A percentile compares a stretch with the other conserved stretches of the same genome.
These are phyloP conservation scores for Draba incana DNA, from an alignment of 345 rosid species.

Conservation along the genomic window DNA sequence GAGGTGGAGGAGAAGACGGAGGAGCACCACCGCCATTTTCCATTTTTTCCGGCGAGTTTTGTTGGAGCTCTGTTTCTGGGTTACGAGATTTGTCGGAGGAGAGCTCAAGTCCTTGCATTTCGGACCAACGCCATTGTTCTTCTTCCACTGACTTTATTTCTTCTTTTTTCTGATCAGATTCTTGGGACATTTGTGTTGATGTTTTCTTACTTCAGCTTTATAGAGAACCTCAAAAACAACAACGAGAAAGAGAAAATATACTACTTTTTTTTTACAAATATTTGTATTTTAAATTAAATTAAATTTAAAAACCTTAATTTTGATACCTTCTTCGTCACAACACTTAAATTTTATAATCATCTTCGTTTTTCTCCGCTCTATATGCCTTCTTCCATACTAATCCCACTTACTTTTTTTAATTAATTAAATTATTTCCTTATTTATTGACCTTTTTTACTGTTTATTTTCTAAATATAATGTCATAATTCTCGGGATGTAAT, in stretches of 20 bases:
- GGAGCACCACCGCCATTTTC: slow-evolving; percentile 47
- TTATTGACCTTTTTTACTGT: background rate
- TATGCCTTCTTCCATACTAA: slow-evolving; percentile 29
- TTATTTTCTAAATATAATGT: background rate
- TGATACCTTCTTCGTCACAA: slow-evolving; percentile 41
- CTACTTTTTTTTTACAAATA: background rate
- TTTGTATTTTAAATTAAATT: too few relatives aligned
- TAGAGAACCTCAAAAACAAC: slow-evolving; percentile 45
- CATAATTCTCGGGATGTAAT: too few relatives aligned
- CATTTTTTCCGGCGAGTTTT: slow-evolving; percentile 54
- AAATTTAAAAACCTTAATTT: background rate
- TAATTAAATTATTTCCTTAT: slow-evolving; percentile 6
- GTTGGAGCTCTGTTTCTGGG: slow-evolving; percentile 32
- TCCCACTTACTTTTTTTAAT: slow-evolving; percentile 21
- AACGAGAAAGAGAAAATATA: slow-evolving; percentile 1
- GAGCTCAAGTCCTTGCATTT: slow-evolving; percentile 99
- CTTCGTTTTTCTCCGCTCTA: background rate
- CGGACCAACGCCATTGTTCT: slow-evolving; percentile 94
- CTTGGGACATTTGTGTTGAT: slow-evolving; percentile 79
- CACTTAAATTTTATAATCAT: slow-evolving; percentile 31
- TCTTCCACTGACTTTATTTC: slow-evolving; percentile 64
- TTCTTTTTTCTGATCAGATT: slow-evolving; percentile 45
- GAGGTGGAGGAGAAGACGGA: slow-evolving; percentile 32
- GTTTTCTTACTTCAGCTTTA: slow-evolving; percentile 46
- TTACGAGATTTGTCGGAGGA: slow-evolving; percentile 35